Evolutionary conservation across 331 rosid species (phyloP).

Genomic region (Quercus lobata): DNA sequence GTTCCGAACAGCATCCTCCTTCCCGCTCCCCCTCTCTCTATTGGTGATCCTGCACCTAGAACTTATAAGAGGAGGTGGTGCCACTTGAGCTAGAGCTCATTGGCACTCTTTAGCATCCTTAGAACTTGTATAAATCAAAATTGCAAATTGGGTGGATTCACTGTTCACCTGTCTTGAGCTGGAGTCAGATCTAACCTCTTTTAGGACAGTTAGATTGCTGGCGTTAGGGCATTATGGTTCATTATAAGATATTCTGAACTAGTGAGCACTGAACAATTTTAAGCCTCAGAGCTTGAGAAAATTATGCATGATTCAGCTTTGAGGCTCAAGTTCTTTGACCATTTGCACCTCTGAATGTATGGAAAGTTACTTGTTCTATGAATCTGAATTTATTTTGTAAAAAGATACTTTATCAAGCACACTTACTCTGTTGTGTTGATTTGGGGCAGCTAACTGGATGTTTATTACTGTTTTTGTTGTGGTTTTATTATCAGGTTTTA

Average conservation of each 20-base stretch:
- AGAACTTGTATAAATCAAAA: background rate
- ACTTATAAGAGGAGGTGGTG: too few relatives aligned
- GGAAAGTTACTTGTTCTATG: background rate
- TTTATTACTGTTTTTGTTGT: slow-evolving; percentile 10
- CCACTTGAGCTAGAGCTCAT: too few relatives aligned
- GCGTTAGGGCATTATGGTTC: background rate
- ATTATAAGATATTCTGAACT: background rate
- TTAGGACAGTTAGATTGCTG: background rate
- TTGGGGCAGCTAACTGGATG: background rate
- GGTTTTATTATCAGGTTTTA: slow-evolving; percentile 67
- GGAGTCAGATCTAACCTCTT: background rate
- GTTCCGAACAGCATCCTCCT: background rate
- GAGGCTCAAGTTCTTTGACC: background rate
- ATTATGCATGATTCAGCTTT: background rate
- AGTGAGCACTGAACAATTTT: background rate
- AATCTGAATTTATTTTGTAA: background rate
- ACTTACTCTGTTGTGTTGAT: background rate
- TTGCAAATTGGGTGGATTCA: background rate
- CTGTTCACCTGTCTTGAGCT: background rate
- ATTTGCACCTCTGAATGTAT: background rate
- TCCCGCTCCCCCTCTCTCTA: too few relatives aligned
- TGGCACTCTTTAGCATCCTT: background rate
- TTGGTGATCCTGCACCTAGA: too few relatives aligned
- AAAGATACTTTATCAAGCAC: background rate
- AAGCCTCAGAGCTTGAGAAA: background rate